Percentiles rank a stretch among this genome's conserved stretches.
These are phyloP conservation scores for Coprinopsis sp. DNA, from an alignment of 768 basidiomycete genomes.

Conservation along the genomic window DNA sequence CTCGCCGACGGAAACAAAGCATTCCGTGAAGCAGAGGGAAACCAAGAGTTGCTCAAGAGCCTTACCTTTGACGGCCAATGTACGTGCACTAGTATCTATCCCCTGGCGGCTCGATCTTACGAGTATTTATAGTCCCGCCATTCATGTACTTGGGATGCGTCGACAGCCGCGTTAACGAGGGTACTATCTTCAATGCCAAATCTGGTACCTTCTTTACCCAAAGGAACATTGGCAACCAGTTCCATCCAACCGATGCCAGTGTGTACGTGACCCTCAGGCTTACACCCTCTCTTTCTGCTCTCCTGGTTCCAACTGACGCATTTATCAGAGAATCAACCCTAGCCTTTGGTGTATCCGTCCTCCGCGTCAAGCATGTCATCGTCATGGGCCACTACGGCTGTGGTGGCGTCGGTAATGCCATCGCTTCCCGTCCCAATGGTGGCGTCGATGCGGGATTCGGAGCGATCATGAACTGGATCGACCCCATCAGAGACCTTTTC, in stretches of 20 bases:
- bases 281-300: background rate
- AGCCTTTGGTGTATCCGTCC: slow-evolving; percentile 31
- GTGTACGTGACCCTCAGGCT: slow-evolving; percentile 23
- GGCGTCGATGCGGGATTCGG: slow-evolving; percentile 22
- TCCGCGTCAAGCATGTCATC: slow-evolving; percentile 35
- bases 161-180: slow-evolving; percentile 34
- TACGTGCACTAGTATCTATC: slow-evolving; percentile 9
- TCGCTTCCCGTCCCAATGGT: slow-evolving; percentile 18
- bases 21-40: slow-evolving; percentile 22
- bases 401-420: slow-evolving; percentile 36
- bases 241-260: slow-evolving; percentile 29
- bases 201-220: slow-evolving; percentile 35
- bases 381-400: slow-evolving; percentile 44
- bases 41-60: slow-evolving; percentile 24
- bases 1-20: slow-evolving; percentile 28
- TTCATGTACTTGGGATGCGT: slow-evolving; percentile 37
- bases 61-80: slow-evolving; percentile 30
- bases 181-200: slow-evolving; percentile 33
- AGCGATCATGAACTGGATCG: slow-evolving; percentile 36
- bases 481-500: slow-evolving; percentile 33
- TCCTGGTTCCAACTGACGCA: background rate
- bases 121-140: slow-evolving; percentile 21
- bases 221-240: slow-evolving; percentile 39
- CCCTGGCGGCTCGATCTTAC: background rate
- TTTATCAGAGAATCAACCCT: slow-evolving; percentile 29